Conservation (phyloP, 768 basidiomycete species). For the Pisolithus microcarpus region DNA sequence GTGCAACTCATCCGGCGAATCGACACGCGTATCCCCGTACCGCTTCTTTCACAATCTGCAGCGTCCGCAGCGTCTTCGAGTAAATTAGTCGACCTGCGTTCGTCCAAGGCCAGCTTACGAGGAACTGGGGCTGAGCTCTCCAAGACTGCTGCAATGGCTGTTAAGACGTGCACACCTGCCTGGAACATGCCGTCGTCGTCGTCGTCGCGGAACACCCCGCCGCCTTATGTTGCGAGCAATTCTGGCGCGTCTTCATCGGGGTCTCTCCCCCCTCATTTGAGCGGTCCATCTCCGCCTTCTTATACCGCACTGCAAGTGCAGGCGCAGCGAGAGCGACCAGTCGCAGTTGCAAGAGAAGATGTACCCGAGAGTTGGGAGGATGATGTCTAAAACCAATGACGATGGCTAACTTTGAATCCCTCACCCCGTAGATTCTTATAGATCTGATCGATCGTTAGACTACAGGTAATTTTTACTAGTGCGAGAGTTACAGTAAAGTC, state of each 20-base stretch:
- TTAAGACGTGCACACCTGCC: conserved; percentile 1
- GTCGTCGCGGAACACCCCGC: background rate
- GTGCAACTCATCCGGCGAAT: conserved; percentile 76
- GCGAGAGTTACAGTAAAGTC: too few species aligned
- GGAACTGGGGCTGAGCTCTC: conserved; percentile 2
- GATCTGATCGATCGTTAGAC: too few species aligned
- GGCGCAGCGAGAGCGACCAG: conserved; percentile 9
- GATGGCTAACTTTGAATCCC: too few species aligned
- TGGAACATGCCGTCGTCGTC: background rate
- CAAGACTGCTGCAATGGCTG: background rate
- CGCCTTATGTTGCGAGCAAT: conserved; percentile 5
- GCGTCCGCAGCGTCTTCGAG: conserved; percentile 36
- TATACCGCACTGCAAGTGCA: conserved; percentile 19
- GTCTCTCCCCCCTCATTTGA: background rate
- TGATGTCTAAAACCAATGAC: conserved; percentile 27
- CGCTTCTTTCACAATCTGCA: conserved; percentile 47
- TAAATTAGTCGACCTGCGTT: conserved; percentile 50
- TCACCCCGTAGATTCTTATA: too few species aligned
- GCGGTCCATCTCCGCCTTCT: background rate
- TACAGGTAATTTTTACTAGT: too few species aligned
- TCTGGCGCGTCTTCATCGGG: background rate
- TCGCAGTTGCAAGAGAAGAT: conserved; percentile 6
- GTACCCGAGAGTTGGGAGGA: conserved; percentile 57
- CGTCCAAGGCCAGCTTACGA: conserved; percentile 9
- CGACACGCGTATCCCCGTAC: conserved; percentile 72